phyloP scores from a whole-genome alignment of 768 basidiomycete genomes.

The Mycena pura region DNA sequence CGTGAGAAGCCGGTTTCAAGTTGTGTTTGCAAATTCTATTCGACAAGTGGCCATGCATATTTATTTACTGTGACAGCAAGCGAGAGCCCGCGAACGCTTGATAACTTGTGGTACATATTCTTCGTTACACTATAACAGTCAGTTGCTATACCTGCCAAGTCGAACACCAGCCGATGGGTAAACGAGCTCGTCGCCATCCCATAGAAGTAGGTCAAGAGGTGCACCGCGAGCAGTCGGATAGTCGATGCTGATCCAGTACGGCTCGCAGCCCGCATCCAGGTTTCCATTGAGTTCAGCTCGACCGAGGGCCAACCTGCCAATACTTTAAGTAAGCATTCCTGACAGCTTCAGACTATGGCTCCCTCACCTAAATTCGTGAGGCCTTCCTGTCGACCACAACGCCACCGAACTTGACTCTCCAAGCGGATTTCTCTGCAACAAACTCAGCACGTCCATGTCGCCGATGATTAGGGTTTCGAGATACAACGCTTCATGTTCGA shows the following conservation, averaged over 20 bases:
- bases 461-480: slow-evolving; percentile 41
- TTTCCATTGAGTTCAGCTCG: slow-evolving; percentile 35
- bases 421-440: slow-evolving; percentile 34
- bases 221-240: slow-evolving; percentile 36
- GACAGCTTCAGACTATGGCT: background rate
- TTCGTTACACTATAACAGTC: background rate
- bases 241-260: slow-evolving; percentile 45
- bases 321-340: background rate
- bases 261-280: slow-evolving; percentile 39
- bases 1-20: too few species aligned
- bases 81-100: background rate
- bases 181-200: slow-evolving; percentile 39
- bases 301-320: slow-evolving; percentile 37
- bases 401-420: slow-evolving; percentile 28
- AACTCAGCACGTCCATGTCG: slow-evolving; percentile 41
- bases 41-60: too few species aligned
- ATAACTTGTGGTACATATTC: background rate
- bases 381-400: slow-evolving; percentile 46
- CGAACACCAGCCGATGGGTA: slow-evolving; percentile 44
- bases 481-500: slow-evolving; percentile 37
- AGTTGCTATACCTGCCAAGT: slow-evolving; percentile 3
- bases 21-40: too few species aligned
- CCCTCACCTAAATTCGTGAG: slow-evolving; percentile 45
- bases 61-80: too few species aligned
- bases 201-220: slow-evolving; percentile 44